Conservation (phyloP, 306 rosid species). For the Purshia tridentata region DNA sequence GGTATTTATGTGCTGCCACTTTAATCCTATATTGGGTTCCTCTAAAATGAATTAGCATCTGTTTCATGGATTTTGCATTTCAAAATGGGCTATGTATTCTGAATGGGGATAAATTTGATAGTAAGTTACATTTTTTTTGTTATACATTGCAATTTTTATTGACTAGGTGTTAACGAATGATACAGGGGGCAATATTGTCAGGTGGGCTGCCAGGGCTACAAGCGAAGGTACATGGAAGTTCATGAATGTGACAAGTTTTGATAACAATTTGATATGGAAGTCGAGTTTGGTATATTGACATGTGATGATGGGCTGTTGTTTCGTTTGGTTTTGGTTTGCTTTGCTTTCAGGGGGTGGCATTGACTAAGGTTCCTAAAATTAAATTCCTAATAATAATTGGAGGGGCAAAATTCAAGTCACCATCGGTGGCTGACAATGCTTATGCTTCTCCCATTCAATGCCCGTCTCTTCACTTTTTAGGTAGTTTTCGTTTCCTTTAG, state of each 20-base stretch:
- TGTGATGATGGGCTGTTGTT: not conserved
- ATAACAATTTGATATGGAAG: not conserved
- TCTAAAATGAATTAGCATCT: too few species aligned
- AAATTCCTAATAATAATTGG: constrained; percentile 70
- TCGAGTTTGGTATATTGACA: not conserved
- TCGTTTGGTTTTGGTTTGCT: not conserved
- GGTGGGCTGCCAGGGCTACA: constrained; percentile 75
- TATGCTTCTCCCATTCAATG: constrained; percentile 53
- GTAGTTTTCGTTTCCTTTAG: constrained; percentile 30
- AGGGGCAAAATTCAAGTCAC: constrained; percentile 64
- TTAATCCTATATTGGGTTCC: not conserved
- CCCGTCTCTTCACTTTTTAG: constrained; percentile 79
- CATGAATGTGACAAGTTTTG: not conserved
- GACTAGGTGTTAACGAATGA: not conserved
- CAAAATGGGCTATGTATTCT: too few species aligned
- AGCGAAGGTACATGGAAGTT: constrained; percentile 47
- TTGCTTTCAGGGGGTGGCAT: constrained; percentile 58
- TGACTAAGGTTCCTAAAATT: constrained; percentile 66
- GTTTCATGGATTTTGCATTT: too few species aligned
- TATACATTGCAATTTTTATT: not conserved
- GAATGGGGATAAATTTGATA: too few species aligned
- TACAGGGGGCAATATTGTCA: constrained; percentile 75
- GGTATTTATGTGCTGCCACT: constrained; percentile 30
- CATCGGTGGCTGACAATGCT: constrained; percentile 49
- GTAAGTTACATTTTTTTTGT: not conserved